phyloP scores from a whole-genome alignment of 805 yeast genomes.

The Henningerozyma blattae region DNA sequence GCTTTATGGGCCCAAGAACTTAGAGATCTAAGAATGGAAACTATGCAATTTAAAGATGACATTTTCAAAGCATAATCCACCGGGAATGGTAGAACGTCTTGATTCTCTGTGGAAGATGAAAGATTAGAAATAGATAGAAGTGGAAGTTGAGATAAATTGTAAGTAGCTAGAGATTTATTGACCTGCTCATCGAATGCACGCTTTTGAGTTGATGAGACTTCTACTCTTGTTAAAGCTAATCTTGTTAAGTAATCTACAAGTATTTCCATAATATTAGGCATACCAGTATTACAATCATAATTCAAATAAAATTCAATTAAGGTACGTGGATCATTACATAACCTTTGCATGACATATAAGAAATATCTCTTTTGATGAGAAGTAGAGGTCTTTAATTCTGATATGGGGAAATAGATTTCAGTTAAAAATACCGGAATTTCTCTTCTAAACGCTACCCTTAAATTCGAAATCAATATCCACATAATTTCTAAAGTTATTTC shows the following conservation, averaged over 20 bases:
- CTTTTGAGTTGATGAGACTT: conserved; percentile 58
- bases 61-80: conserved; percentile 76
- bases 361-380: conserved; percentile 87
- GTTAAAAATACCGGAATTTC: conserved; percentile 90
- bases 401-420: conserved; percentile 88
- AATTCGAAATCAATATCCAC: conserved; percentile 74
- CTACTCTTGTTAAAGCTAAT: conserved; percentile 58
- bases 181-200: conserved; percentile 38
- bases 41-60: conserved; percentile 67
- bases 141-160: conserved; percentile 63
- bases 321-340: conserved; percentile 82
- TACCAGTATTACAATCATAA: conserved; percentile 79
- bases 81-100: conserved; percentile 35
- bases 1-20: conserved; percentile 80
- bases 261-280: conserved; percentile 78
- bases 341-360: conserved; percentile 63
- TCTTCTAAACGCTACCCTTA: conserved; percentile 78
- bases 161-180: conserved; percentile 54
- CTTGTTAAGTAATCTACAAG: conserved; percentile 63
- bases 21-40: conserved; percentile 70
- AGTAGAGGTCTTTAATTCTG: conserved; percentile 85
- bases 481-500: conserved; percentile 87
- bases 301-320: conserved; percentile 87
- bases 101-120: conserved; percentile 22
- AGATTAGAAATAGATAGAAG: conserved; percentile 60